Evolutionary conservation across 768 basidiomycete genomes (phyloP).

Genomic region (Hygrocybe coccinea): DNA sequence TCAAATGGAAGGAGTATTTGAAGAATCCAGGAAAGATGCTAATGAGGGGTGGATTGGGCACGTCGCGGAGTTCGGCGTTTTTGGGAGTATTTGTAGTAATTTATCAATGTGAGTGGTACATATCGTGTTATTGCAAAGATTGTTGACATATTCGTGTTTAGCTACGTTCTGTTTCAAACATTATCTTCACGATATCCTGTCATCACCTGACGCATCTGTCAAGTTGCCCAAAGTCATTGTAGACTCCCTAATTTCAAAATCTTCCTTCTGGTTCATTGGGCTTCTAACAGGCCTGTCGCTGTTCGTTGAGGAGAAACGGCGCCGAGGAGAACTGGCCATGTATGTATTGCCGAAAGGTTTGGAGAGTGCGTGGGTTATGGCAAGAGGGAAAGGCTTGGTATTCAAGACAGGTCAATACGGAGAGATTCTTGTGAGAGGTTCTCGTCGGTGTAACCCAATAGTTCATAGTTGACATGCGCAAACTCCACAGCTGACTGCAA

Average conservation of each 20-base stretch:
- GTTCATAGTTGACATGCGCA: not conserved
- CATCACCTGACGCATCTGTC: constrained; percentile 30
- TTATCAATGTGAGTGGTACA: constrained; percentile 62
- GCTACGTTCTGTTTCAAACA: constrained; percentile 66
- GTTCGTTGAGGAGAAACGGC: constrained; percentile 80
- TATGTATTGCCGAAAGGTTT: constrained; percentile 84
- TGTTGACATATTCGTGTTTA: constrained; percentile 20
- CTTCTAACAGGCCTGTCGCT: constrained; percentile 70
- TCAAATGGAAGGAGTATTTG: constrained; percentile 65
- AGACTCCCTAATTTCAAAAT: constrained; percentile 59
- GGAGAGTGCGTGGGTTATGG: constrained; percentile 85
- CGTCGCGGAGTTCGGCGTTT: constrained; percentile 81
- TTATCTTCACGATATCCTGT: constrained; percentile 42
- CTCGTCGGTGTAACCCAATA: constrained; percentile 11
- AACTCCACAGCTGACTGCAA: constrained; percentile 47
- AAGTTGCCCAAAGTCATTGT: constrained; percentile 45
- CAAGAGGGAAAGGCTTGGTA: constrained; percentile 70
- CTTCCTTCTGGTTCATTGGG: constrained; percentile 71
- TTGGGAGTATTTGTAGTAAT: constrained; percentile 76
- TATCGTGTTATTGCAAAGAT: not conserved
- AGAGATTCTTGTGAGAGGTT: constrained; percentile 50
- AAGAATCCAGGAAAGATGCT: constrained; percentile 65
- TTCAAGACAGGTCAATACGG: constrained; percentile 66
- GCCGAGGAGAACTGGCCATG: constrained; percentile 91
- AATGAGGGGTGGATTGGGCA: constrained; percentile 61